Conservation (phyloP, 768 basidiomycete genomes). For the Dioszegia aurantiaca region DNA sequence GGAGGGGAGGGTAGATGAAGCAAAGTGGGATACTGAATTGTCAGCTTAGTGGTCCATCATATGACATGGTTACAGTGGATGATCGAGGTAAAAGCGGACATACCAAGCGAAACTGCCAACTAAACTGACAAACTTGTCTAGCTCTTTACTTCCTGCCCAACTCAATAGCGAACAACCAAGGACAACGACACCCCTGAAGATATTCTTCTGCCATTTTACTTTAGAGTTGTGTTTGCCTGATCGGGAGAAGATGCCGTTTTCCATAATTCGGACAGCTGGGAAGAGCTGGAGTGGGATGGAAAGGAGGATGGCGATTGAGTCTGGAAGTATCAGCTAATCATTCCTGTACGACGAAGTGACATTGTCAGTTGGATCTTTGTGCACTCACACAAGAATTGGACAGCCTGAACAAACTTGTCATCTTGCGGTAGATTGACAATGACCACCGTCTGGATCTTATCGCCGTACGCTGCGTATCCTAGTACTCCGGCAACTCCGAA, state of each 20-base stretch:
- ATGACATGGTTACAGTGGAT: background rate
- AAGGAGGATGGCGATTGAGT: constrained; percentile 77
- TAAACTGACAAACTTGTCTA: constrained; percentile 94
- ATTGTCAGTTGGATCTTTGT: background rate
- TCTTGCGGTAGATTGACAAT: constrained; percentile 85
- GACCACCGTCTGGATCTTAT: constrained; percentile 84
- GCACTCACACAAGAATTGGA: constrained; percentile 52
- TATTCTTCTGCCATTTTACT: constrained; percentile 96
- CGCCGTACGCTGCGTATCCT: constrained; percentile 83
- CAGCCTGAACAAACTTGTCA: constrained; percentile 82
- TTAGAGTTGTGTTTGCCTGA: constrained; percentile 74
- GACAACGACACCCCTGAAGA: constrained; percentile 55
- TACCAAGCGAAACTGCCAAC: constrained; percentile 93
- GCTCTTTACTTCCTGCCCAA: constrained; percentile 75
- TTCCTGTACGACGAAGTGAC: too few relatives aligned
- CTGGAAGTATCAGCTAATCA: constrained; percentile 59
- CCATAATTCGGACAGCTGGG: constrained; percentile 95
- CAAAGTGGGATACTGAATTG: constrained; percentile 76
- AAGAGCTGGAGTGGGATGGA: constrained; percentile 94
- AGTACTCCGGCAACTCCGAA: constrained; percentile 85
- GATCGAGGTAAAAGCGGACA: constrained; percentile 46
- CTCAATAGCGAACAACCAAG: constrained; percentile 70
- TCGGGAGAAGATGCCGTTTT: constrained; percentile 81
- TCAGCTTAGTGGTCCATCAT: background rate
- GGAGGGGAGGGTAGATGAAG: constrained; percentile 88